Base-by-base conservation (phyloP, 2,329 filamentous ascomycete species). In the Leptoxyphium fumago region DNA sequence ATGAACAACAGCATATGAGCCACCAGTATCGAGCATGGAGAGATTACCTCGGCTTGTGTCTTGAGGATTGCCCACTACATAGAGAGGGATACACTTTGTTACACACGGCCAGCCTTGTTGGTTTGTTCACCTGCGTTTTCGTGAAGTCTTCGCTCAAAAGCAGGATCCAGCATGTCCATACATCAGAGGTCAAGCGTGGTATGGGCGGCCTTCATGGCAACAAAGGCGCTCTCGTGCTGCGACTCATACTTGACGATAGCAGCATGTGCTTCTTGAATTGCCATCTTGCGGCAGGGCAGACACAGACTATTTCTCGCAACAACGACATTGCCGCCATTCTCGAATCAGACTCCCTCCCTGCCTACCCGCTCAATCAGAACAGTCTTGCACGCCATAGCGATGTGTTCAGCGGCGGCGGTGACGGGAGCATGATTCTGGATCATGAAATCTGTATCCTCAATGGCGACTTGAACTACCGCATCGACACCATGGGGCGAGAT, bases 401-500 rank as follows among this genome's bases (percentile, higher is more conserved):
- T 60, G 82, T 78, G 50, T 98, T 82, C 58, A 75, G 87, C 6
- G 84, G 86, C 21, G 91, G 91, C n/a, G 91, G 91, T 39, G 91
- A 98, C 59, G 91, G 91, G 6, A 81, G 79, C 36, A 87, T 95
- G 81, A 84, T 98, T 46, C 72, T 96, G 46, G 91, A 98, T 58
- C 91, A 98, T 58, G 91, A 98, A 64, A 82, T 98, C n/a, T 95
- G 89, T 61, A 78, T 98, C 40, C 67, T 96, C 38, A 96, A 96
- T 55, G 91, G 91, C 26, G 91, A 98, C 61, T 73, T 98, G 41
- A 98, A 98, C 64, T 98, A 98, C 63, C 87, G 91, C 48, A 96
- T 98, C 56, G 91, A 98, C 61, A 87, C 88, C 18, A 95, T 96
- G 77, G 86, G 86, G 14, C 84, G 91, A 41, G 86, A 96, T 56